These are phyloP conservation scores for Asterella californica DNA, from an alignment of 225 moss, liverwort and hornwort species.

Conservation along the genomic window DNA sequence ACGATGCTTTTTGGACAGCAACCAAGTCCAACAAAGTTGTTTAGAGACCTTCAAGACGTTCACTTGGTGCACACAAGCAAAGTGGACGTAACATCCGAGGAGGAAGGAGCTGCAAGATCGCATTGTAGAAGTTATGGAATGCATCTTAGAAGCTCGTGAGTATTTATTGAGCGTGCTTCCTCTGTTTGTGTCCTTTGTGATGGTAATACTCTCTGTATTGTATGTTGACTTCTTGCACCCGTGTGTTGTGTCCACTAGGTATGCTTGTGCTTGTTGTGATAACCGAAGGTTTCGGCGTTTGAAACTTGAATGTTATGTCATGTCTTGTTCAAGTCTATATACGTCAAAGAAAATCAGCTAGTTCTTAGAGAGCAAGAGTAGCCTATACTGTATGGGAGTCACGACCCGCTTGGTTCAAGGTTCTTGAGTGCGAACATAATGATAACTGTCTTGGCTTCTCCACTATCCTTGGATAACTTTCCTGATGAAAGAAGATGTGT, in stretches of 20 bases:
- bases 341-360: background rate
- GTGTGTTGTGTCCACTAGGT: background rate
- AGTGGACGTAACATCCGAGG: conserved; percentile 5
- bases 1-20: conserved; percentile 23
- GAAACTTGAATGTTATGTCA: background rate
- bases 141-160: conserved; percentile 14
- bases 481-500: no score
- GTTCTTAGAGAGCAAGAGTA: conserved; percentile 21
- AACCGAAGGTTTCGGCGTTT: background rate
- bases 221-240: background rate
- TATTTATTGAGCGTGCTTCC: background rate
- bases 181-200: background rate
- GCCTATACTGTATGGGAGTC: conserved; percentile 35
- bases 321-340: conserved; percentile 9
- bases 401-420: conserved; percentile 29
- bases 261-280: background rate
- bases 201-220: background rate
- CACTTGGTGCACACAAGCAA: conserved; percentile 16
- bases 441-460: conserved; percentile 13
- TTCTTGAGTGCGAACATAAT: conserved; percentile 11
- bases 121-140: conserved; percentile 4
- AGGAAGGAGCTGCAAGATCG: background rate
- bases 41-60: conserved; percentile 36
- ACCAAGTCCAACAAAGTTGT: conserved; percentile 22
- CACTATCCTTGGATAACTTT: background rate